phyloP scores from a whole-genome alignment of 2,329 filamentous ascomycete genomes.

The Fusarium robinianum region DNA sequence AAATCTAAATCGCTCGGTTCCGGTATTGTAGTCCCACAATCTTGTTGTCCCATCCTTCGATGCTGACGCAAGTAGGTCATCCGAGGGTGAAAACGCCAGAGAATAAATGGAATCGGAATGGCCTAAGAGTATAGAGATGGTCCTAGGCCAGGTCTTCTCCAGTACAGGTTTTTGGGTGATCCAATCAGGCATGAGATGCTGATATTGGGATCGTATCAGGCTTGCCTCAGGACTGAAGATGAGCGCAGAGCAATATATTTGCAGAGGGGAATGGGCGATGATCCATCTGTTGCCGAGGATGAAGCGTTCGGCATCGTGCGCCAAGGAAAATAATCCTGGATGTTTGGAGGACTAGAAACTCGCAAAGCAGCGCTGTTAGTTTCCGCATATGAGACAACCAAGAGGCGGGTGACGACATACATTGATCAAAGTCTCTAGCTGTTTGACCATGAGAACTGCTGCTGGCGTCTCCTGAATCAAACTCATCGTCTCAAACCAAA shows the following conservation, averaged over 20 bases:
- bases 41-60: background rate
- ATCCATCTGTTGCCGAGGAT: background rate
- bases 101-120: background rate
- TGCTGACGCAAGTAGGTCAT: background rate
- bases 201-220: background rate
- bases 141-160: background rate
- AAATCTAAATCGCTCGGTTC: background rate
- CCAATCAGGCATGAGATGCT: slow-evolving; percentile 3
- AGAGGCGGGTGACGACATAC: background rate
- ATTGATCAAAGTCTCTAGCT: background rate
- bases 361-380: background rate
- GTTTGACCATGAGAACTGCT: background rate
- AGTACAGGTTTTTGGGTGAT: background rate
- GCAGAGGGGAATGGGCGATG: slow-evolving; percentile 9
- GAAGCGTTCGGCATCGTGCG: slow-evolving; percentile 4
- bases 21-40: slow-evolving; percentile 4
- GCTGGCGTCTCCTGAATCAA: background rate
- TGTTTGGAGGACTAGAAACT: background rate
- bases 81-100: background rate
- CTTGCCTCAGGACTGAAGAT: slow-evolving; percentile 8
- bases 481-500: slow-evolving; percentile 11
- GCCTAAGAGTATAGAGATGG: background rate
- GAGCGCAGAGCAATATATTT: slow-evolving; percentile 5
- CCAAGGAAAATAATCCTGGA: background rate
- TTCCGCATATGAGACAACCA: background rate